These are phyloP conservation scores for Excoecaria agallocha DNA, from an alignment of 345 rosid genomes.

Conservation along the genomic window DNA sequence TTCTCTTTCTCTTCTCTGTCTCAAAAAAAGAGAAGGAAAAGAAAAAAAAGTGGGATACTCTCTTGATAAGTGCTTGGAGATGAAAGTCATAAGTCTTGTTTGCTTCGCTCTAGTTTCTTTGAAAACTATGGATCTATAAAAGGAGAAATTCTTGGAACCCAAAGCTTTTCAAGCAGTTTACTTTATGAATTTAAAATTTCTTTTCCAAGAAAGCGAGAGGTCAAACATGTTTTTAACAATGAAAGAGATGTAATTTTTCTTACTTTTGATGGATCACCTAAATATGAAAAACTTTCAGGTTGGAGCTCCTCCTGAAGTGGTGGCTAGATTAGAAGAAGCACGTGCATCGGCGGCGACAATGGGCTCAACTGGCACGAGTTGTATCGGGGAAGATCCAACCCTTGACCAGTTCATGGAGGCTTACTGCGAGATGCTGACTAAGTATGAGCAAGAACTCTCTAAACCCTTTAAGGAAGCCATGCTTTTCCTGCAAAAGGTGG, in stretches of 20 bases:
- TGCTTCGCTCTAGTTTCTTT: not conserved
- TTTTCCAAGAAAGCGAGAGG: constrained; percentile 22
- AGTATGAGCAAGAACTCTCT: constrained; percentile 93
- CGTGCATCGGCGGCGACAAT: constrained; percentile 60
- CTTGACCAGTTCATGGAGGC: constrained; percentile 99
- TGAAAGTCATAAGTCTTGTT: not conserved
- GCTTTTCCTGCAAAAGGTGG: constrained; percentile 76
- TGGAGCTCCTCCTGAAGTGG: constrained; percentile 94
- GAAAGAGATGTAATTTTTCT: constrained; percentile 12
- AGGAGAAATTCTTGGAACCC: not conserved
- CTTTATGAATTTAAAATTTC: not conserved
- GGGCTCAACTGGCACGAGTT: constrained; percentile 32
- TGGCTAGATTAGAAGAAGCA: constrained; percentile 73
- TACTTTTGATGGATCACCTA: not conserved
- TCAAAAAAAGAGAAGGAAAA: too few species aligned
- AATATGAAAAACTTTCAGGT: constrained; percentile 41
- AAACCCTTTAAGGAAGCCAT: constrained; percentile 96
- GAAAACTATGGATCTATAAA: not conserved
- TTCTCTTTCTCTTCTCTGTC: too few species aligned
- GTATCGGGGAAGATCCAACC: constrained; percentile 86
- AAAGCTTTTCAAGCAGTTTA: not conserved
- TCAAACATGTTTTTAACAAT: constrained; percentile 12
- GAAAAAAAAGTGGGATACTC: too few species aligned
- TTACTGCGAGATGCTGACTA: constrained; percentile 93
- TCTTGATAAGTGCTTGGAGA: not conserved